Percentiles rank a stretch among this genome's conserved stretches.
These are phyloP conservation scores for Chytriomyces hyalinus DNA, from an alignment of 192 early-diverging fungal species.

Conservation along the genomic window DNA sequence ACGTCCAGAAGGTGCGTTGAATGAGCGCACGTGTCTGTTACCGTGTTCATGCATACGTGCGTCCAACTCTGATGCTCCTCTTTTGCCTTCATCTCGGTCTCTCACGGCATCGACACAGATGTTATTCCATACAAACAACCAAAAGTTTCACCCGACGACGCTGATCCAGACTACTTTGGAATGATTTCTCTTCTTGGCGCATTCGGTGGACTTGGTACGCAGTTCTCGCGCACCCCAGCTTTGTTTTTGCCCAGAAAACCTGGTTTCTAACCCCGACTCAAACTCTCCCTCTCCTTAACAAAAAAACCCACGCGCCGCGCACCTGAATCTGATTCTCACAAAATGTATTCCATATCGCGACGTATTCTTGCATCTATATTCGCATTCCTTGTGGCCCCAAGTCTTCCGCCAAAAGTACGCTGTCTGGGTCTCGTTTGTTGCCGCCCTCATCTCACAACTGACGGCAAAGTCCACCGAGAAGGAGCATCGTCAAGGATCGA, in stretches of 20 bases:
- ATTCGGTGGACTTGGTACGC: conserved; percentile 24
- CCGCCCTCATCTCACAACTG: conserved; percentile 24
- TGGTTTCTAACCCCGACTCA: not conserved
- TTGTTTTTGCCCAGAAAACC: not conserved
- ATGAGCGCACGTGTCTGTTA: not conserved
- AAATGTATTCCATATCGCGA: too few species aligned
- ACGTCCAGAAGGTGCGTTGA: conserved; percentile 22
- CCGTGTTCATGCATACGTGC: too few species aligned
- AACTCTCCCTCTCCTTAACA: not conserved
- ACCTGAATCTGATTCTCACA: too few species aligned
- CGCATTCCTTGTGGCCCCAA: not conserved
- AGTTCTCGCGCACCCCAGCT: not conserved
- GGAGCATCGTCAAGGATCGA: conserved; percentile 18
- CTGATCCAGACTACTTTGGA: conserved; percentile 25
- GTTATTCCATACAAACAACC: conserved; percentile 31
- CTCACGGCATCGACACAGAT: not conserved
- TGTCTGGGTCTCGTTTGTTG: conserved; percentile 23
- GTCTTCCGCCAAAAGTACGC: conserved; percentile 25
- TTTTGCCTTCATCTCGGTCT: too few species aligned
- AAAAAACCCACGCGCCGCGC: too few species aligned
- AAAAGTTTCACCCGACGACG: conserved; percentile 10
- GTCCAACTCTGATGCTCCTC: too few species aligned
- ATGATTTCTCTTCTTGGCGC: conserved; percentile 26
- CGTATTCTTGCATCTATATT: not conserved
- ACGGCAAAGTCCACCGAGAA: conserved; percentile 20